phyloP scores from a whole-genome alignment of 2,329 filamentous ascomycete genomes.

The Neocatenulostroma microsporum region DNA sequence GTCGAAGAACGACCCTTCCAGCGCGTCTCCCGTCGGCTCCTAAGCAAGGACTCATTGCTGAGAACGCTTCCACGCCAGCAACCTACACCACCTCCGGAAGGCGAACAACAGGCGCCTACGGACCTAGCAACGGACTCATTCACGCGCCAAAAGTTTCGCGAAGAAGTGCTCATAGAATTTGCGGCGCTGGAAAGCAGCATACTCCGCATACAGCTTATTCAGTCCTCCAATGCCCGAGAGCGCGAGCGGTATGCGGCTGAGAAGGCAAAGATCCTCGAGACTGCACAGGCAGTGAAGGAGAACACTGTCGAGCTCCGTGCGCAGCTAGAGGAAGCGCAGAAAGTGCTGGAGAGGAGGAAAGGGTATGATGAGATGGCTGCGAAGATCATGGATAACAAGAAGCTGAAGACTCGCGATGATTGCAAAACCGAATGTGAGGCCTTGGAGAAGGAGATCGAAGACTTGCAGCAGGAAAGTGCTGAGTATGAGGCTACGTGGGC shows the following conservation, averaged over 20 bases:
- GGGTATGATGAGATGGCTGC: conserved; percentile 82
- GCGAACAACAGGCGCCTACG: conserved; percentile 38
- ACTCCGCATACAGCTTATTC: conserved; percentile 77
- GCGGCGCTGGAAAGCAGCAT: conserved; percentile 80
- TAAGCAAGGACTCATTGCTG: conserved; percentile 59
- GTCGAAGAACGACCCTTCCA: conserved; percentile 92
- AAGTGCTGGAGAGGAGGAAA: conserved; percentile 68
- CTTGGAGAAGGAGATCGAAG: conserved; percentile 78
- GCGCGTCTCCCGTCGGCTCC: conserved; percentile 73
- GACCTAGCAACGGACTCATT: conserved; percentile 33
- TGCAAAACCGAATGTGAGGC: conserved; percentile 70
- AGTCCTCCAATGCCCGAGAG: conserved; percentile 73
- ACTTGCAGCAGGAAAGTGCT: conserved; percentile 75
- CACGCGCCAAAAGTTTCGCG: conserved; percentile 53
- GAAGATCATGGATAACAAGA: conserved; percentile 71
- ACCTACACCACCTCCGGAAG: conserved; percentile 58
- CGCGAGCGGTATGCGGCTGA: conserved; percentile 75
- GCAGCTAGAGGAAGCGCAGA: conserved; percentile 70
- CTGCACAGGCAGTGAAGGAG: conserved; percentile 68
- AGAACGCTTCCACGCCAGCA: conserved; percentile 47
- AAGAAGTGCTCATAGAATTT: conserved; percentile 82
- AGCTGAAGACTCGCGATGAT: conserved; percentile 76
- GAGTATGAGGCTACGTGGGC: conserved; percentile 77
- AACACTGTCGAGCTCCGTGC: conserved; percentile 63
- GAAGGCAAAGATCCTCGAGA: conserved; percentile 68